A percentile compares a stretch with the other conserved stretches of the same genome.
These are phyloP conservation scores for Candida coleopterorum DNA, from an alignment of 805 yeast genomes.

Conservation along the genomic window DNA sequence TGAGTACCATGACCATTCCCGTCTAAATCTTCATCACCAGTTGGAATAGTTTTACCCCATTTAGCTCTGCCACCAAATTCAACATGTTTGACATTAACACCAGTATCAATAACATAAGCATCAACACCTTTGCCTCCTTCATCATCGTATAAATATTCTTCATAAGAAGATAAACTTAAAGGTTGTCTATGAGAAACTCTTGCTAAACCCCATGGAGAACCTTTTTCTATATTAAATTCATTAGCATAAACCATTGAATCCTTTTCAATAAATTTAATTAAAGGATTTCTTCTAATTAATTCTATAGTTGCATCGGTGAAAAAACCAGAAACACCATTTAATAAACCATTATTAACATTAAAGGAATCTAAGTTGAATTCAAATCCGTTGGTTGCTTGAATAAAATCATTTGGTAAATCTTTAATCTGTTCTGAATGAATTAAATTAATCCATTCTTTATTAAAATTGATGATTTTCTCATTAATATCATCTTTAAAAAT, in stretches of 20 bases:
- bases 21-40: conserved; percentile 64
- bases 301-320: conserved; percentile 75
- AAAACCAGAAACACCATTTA: conserved; percentile 82
- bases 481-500: conserved; percentile 68
- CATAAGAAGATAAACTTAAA: conserved; percentile 62
- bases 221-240: conserved; percentile 64
- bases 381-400: conserved; percentile 20
- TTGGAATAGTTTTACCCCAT: conserved; percentile 83
- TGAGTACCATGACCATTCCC: conserved; percentile 96
- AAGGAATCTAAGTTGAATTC: conserved; percentile 36
- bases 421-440: conserved; percentile 41
- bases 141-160: conserved; percentile 66
- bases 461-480: conserved; percentile 53
- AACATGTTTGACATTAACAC: conserved; percentile 67
- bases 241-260: conserved; percentile 68
- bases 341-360: conserved; percentile 48
- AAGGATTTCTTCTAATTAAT: conserved; percentile 60
- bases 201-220: conserved; percentile 94
- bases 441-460: conserved; percentile 60
- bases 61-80: conserved; percentile 81
- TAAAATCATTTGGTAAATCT: conserved; percentile 21
- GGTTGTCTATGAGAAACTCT: conserved; percentile 81
- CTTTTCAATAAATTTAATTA: conserved; percentile 65
- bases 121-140: conserved; percentile 82
- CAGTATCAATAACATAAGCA: conserved; percentile 86